A percentile compares a stretch with the other conserved stretches of the same genome.
These are phyloP conservation scores for Acanthamoeba castellanii DNA, from an alignment of 208 protist genomes.

Conservation along the genomic window DNA sequence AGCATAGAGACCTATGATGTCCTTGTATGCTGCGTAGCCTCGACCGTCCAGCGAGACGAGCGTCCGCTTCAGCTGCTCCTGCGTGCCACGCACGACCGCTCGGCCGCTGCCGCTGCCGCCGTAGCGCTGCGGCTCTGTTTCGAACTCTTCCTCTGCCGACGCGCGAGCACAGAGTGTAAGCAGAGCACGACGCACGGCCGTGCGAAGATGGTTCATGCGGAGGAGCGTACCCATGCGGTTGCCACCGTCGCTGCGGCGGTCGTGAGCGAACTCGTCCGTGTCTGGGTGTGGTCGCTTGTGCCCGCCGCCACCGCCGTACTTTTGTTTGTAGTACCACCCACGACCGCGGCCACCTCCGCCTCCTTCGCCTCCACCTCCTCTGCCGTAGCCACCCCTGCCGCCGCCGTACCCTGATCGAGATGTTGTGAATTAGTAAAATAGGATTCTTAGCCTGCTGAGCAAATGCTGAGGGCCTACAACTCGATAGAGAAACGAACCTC, in stretches of 20 bases:
- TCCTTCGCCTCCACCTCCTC: background rate
- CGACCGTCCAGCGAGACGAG: conserved; percentile 77
- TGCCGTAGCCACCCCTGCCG: background rate
- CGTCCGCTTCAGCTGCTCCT: conserved; percentile 2
- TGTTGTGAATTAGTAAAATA: too few relatives aligned
- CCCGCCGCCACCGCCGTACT: conserved; percentile 81
- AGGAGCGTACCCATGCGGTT: background rate
- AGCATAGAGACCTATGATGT: conserved; percentile 8
- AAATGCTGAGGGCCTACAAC: too few relatives aligned
- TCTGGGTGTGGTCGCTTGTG: conserved; percentile 19
- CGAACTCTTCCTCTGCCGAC: background rate
- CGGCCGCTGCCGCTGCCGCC: background rate
- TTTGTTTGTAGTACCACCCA: conserved; percentile 82
- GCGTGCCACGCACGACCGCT: background rate
- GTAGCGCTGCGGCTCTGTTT: background rate
- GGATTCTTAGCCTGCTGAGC: too few relatives aligned
- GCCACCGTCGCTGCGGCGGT: background rate
- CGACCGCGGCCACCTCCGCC: conserved; percentile 64
- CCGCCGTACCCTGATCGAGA: too few relatives aligned
- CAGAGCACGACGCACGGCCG: too few relatives aligned
- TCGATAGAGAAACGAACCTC: too few relatives aligned
- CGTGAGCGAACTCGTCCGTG: background rate
- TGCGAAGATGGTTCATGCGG: background rate
- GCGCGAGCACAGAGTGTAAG: background rate
- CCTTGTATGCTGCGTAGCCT: conserved; percentile 77